phyloP scores from a whole-genome alignment of 352 stramenopile genomes.

The Pythium dissimile region DNA sequence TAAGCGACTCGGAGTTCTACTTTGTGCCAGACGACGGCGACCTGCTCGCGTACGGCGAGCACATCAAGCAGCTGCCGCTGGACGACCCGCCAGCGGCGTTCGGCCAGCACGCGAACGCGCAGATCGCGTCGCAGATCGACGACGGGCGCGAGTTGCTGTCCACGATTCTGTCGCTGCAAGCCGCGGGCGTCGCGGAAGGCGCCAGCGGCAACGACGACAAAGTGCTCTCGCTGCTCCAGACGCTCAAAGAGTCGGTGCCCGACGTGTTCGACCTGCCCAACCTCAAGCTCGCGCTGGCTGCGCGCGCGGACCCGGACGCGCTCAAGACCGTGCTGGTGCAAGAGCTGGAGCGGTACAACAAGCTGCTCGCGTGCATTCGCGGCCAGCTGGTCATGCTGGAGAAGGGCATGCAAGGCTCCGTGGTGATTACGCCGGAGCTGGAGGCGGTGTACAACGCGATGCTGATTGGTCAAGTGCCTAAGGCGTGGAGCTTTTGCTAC shows the following conservation, averaged over 20 bases:
- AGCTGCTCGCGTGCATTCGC: slow-evolving; percentile 78
- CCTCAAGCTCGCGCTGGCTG: slow-evolving; percentile 66
- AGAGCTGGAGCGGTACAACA: slow-evolving; percentile 94
- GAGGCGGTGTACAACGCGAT: slow-evolving; percentile 92
- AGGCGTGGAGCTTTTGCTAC: slow-evolving; percentile 92
- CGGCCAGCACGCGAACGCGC: slow-evolving; percentile 94
- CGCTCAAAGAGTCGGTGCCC: slow-evolving; percentile 85
- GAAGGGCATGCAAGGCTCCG: slow-evolving; percentile 90
- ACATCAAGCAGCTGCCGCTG: slow-evolving; percentile 89
- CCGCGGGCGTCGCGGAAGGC: slow-evolving; percentile 70
- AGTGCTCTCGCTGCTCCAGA: slow-evolving; percentile 78
- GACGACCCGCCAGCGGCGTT: slow-evolving; percentile 91
- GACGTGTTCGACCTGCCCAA: slow-evolving; percentile 86
- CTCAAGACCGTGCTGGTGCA: slow-evolving; percentile 95
- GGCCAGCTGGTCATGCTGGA: slow-evolving; percentile 82
- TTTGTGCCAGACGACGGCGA: slow-evolving; percentile 93
- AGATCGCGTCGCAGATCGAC: slow-evolving; percentile 94
- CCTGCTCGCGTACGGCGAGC: slow-evolving; percentile 83
- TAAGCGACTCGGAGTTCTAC: slow-evolving; percentile 92
- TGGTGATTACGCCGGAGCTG: slow-evolving; percentile 94
- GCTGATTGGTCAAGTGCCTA: slow-evolving; percentile 84
- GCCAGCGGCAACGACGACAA: slow-evolving; percentile 88
- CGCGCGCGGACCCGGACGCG: slow-evolving; percentile 84
- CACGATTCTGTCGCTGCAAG: slow-evolving; percentile 90
- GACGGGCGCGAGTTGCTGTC: slow-evolving; percentile 87